A percentile compares a stretch with the other conserved stretches of the same genome.
Conservation (phyloP, 148 eudicot genomes). For the Vaccinium vitisidaea region DNA sequence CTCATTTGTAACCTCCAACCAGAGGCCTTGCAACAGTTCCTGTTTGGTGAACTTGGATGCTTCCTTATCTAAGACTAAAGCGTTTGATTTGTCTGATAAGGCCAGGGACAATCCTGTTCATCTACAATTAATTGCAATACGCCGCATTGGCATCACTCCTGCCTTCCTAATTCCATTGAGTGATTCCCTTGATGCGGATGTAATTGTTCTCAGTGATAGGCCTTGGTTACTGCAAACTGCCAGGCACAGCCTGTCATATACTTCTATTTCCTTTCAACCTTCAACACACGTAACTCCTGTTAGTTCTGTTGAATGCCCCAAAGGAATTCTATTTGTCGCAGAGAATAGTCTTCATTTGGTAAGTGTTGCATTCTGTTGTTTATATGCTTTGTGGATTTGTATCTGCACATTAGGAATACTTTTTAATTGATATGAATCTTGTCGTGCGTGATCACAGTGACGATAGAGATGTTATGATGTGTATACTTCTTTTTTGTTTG, state of each 20-base stretch:
- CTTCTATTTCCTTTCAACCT: slow-evolving; percentile 87
- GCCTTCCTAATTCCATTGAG: slow-evolving; percentile 78
- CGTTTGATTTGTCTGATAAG: slow-evolving; percentile 35
- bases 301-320: slow-evolving; percentile 79
- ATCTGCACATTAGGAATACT: background rate
- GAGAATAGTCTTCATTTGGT: slow-evolving; percentile 93
- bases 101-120: slow-evolving; percentile 54
- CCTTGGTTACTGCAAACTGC: slow-evolving; percentile 98
- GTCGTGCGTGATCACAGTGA: background rate
- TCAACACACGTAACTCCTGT: slow-evolving; percentile 95
- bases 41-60: slow-evolving; percentile 23
- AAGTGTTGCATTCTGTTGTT: slow-evolving; percentile 29
- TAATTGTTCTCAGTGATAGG: slow-evolving; percentile 94
- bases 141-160: slow-evolving; percentile 92
- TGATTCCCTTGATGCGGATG: slow-evolving; percentile 72
- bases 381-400: background rate
- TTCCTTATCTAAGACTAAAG: slow-evolving; percentile 27
- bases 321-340: slow-evolving; percentile 90
- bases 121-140: slow-evolving; percentile 80
- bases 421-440: slow-evolving; percentile 5
- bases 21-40: slow-evolving; percentile 28
- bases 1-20: slow-evolving; percentile 34
- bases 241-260: slow-evolving; percentile 85
- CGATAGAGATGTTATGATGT: background rate
- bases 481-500: background rate